A percentile compares a stretch with the other conserved stretches of the same genome.
Evolutionary conservation across 2,329 filamentous ascomycete genomes (phyloP).

Genomic region (Capronia coronata): DNA sequence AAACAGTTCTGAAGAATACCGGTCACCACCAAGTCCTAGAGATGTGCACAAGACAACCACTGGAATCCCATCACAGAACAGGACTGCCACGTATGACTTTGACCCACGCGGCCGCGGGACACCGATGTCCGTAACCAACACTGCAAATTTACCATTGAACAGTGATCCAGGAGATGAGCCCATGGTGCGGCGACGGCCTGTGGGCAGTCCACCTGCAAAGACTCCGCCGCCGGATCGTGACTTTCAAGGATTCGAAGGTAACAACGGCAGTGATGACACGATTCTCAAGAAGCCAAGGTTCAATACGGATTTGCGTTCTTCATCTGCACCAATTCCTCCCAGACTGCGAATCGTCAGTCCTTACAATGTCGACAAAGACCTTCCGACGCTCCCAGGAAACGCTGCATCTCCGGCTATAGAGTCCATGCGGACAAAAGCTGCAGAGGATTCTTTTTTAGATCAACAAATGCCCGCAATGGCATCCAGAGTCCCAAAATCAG

Average conservation of each 20-base stretch:
- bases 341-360: slow-evolving; percentile 33
- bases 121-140: too few relatives aligned
- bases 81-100: neutral
- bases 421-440: neutral
- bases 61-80: neutral
- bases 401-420: slow-evolving; percentile 10
- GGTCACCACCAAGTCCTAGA: neutral
- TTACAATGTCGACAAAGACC: slow-evolving; percentile 36
- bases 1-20: neutral
- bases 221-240: neutral
- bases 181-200: slow-evolving; percentile 21
- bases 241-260: neutral
- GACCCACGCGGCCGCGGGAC: too few relatives aligned
- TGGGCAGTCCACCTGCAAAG: slow-evolving; percentile 20
- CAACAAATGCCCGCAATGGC: slow-evolving; percentile 5
- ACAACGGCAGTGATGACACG: slow-evolving; percentile 19
- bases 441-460: slow-evolving; percentile 30
- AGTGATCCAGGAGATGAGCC: neutral
- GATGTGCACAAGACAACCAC: neutral
- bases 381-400: slow-evolving; percentile 29
- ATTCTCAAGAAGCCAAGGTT: slow-evolving; percentile 21
- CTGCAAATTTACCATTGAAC: too few relatives aligned
- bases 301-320: slow-evolving; percentile 12
- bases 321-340: slow-evolving; percentile 18
- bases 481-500: slow-evolving; percentile 11